Evolutionary conservation across 495 filamentous ascomycete species (phyloP), one percentile per base, ranked within the genome.

Genomic region (Hyaloscypha variabilis): DNA sequence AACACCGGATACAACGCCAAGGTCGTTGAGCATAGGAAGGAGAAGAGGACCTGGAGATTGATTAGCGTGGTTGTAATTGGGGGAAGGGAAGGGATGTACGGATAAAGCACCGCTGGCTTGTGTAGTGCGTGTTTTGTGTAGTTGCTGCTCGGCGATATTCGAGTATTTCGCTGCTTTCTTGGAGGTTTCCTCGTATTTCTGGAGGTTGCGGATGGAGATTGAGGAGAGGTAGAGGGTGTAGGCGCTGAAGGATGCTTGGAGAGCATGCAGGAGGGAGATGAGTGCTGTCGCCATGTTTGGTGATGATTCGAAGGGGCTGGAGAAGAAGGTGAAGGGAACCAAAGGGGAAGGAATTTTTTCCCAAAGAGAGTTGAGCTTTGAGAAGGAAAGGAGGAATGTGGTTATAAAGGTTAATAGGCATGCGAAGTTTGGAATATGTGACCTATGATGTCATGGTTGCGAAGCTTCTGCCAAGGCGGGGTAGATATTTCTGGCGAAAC

Each of bases 131-230:
- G 67, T 69, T 31, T 62, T 54, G 17, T 62, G 49, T 10, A 69
- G 57, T 58, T 65, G 46, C 1, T 50, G 10, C 26, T 36, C 62
- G 2, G 67, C 67, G 6, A 54, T 69, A 42, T 62, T 65, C 0
- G 62, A 69, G 58, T 62, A 65, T 69, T 69, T 65, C 1, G 67
- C 67, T 26, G 67, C 67, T 52, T 50, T 58, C 51, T 69, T 62
- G n/a, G 49, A 34, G 3, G 56, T 63, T 14, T 65, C 62, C 59
- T 69, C 67, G 57, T 69, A 65, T 39, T 39, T 28, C 24, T 55
- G 55, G 11, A 64, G 62, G 21, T 69, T 69, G 8, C 28, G 57
- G 52, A 69, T 69, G 14, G 67, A 28, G 50, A 58, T 58, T 23
- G 25, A 59, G 62, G 56, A 31, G 8, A 65, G 67, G 50, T 60